phyloP scores from a whole-genome alignment of 192 early-diverging fungal genomes.

The Coemansia sp. region DNA sequence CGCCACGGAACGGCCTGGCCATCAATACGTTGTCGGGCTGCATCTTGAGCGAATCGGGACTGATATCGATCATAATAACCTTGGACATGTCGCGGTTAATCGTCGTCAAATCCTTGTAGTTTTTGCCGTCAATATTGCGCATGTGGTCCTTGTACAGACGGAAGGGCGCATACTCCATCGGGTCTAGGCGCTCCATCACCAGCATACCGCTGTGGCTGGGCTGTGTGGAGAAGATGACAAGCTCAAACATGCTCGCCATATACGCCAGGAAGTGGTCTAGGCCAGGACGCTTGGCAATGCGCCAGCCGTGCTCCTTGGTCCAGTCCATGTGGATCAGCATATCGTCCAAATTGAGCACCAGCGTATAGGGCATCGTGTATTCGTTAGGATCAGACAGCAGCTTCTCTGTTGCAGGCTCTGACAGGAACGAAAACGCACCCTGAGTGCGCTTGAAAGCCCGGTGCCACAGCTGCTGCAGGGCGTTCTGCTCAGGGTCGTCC shows the following conservation, averaged over 20 bases:
- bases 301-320: constrained; percentile 96
- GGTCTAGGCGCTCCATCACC: constrained; percentile 88
- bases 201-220: constrained; percentile 79
- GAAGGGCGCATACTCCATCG: constrained; percentile 83
- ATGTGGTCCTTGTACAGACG: constrained; percentile 92
- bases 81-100: constrained; percentile 94
- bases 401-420: constrained; percentile 80
- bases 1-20: constrained; percentile 85
- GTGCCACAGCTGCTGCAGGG: constrained; percentile 47
- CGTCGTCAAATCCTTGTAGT: constrained; percentile 86
- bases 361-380: constrained; percentile 87
- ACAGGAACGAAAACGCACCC: constrained; percentile 41
- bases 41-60: constrained; percentile 77
- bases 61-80: constrained; percentile 92
- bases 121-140: constrained; percentile 79
- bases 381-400: constrained; percentile 86
- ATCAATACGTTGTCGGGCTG: constrained; percentile 93
- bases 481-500: constrained; percentile 44
- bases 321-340: constrained; percentile 92
- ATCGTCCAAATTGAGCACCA: constrained; percentile 95
- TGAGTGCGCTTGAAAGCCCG: constrained; percentile 31
- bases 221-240: constrained; percentile 94
- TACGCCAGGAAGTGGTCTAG: constrained; percentile 94
- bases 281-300: constrained; percentile 93
- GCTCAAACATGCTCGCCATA: constrained; percentile 89